Evolutionary conservation across 805 yeast species (phyloP), one percentile per base, ranked within the genome.

Genomic region (Hanseniaspora lindneri): DNA sequence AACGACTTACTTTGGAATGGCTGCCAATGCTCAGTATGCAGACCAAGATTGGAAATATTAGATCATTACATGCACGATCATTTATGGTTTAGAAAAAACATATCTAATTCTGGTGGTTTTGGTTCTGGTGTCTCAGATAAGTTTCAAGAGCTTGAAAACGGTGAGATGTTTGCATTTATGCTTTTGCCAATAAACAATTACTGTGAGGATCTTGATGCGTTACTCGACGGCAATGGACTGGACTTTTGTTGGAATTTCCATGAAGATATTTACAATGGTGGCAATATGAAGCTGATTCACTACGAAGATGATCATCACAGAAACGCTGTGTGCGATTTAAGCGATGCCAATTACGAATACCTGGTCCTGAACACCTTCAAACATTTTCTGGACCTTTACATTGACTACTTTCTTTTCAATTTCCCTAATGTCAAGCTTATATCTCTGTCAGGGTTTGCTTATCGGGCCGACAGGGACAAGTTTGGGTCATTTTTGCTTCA

Each of bases 41-140:
- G 30, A n/a, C 42, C 42, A 14, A 44, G 24, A 1, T 17, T 44
- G 13, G 39, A 30, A 16, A 5, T 16, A 1, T 21, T 44, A 9
- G 49, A 44, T 34, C 21, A 37, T 17, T 44, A 37, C 32, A 29
- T 44, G 42, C 49, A 44, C 14, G 35, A 44, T 17, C 49, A 44
- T 23, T 16, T 44, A 3, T 44, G 49, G 49, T 44, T 44, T 24
- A 36, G 49, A 23, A 19, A 30, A 30, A 29, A 44, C 32, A 44
- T 44, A 11, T 44, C 49, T 7, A 44, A 44, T 33, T 44, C 49
- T n/a, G 49, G 49, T 17, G 49, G 49, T 3, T 44, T 44, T 44
- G 49, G 49, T 9, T 44, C 49, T 9, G 49, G 49, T 2, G 19
- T 37, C 8, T 20, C 42, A 9, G 40, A 44, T 16, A 44, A 44